phyloP scores from a whole-genome alignment of 768 basidiomycete species.

The Pholiota conissans region DNA sequence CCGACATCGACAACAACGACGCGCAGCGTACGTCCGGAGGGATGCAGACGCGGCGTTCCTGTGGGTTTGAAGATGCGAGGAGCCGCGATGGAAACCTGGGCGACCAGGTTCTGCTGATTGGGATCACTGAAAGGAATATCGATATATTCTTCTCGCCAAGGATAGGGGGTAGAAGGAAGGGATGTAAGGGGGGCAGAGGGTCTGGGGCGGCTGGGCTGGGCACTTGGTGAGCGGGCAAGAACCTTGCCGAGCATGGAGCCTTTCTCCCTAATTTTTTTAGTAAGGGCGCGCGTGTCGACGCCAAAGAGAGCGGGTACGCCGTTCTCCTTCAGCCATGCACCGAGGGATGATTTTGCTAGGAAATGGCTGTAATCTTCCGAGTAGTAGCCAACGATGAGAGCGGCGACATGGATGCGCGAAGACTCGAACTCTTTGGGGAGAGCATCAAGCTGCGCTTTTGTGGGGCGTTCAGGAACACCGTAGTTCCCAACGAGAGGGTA shows the following conservation, averaged over 20 bases:
- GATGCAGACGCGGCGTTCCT: slow-evolving; percentile 59
- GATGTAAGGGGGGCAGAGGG: slow-evolving; percentile 38
- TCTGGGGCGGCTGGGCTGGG: slow-evolving; percentile 38
- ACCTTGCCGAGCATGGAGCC: slow-evolving; percentile 91
- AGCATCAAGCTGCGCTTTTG: slow-evolving; percentile 42
- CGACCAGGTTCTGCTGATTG: slow-evolving; percentile 88
- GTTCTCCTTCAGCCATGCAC: slow-evolving; percentile 93
- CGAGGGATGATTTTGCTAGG: slow-evolving; percentile 85
- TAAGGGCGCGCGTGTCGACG: slow-evolving; percentile 94
- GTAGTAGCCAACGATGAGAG: slow-evolving; percentile 90
- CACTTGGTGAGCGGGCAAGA: slow-evolving; percentile 59
- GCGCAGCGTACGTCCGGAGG: slow-evolving; percentile 77
- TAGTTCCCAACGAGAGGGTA: slow-evolving; percentile 98
- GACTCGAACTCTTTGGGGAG: slow-evolving; percentile 89
- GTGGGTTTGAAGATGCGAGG: slow-evolving; percentile 72
- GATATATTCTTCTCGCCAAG: slow-evolving; percentile 84
- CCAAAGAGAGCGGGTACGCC: slow-evolving; percentile 93
- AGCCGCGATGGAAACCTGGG: slow-evolving; percentile 73
- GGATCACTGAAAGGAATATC: slow-evolving; percentile 86
- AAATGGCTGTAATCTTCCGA: slow-evolving; percentile 95
- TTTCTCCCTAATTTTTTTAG: slow-evolving; percentile 93
- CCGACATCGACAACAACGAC: slow-evolving; percentile 94
- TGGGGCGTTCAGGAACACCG: slow-evolving; percentile 81
- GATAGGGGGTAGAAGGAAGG: slow-evolving; percentile 49
- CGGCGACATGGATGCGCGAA: slow-evolving; percentile 90